These are phyloP conservation scores for Penicillium sp. DNA, from an alignment of 2,329 filamentous ascomycete genomes.

Conservation along the genomic window DNA sequence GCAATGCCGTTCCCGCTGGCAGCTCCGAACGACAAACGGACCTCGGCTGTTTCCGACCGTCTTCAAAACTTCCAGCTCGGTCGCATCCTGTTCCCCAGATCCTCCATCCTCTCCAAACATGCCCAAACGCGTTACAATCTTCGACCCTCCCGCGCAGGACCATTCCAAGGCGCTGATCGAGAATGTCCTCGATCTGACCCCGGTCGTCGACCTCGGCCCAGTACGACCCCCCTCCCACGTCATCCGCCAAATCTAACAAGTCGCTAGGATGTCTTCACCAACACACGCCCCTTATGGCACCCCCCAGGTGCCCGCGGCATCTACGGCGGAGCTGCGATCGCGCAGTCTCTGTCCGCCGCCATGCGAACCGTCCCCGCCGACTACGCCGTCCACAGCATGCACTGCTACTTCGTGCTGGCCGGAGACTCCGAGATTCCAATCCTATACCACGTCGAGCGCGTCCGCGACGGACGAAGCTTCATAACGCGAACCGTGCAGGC, in stretches of 20 bases:
- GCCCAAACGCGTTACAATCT: constrained; percentile 58
- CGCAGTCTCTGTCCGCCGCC: constrained; percentile 84
- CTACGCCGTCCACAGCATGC: constrained; percentile 91
- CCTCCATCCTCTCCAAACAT: constrained; percentile 17
- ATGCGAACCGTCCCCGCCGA: constrained; percentile 79
- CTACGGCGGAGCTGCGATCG: constrained; percentile 90
- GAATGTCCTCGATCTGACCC: constrained; percentile 82
- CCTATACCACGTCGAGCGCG: constrained; percentile 91
- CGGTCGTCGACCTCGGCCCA: constrained; percentile 62
- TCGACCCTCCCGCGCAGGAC: constrained; percentile 74
- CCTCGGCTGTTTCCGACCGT: not conserved
- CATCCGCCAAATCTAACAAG: not conserved
- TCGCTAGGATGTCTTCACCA: constrained; percentile 84
- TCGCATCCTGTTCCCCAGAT: too few species aligned
- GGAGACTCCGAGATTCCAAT: constrained; percentile 83
- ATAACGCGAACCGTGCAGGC: constrained; percentile 96
- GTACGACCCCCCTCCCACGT: constrained; percentile 49
- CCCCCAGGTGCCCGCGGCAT: constrained; percentile 89
- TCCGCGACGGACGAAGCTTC: constrained; percentile 86
- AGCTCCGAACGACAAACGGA: not conserved
- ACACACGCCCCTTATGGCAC: constrained; percentile 88
- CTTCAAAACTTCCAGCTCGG: not conserved
- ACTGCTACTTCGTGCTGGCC: constrained; percentile 97
- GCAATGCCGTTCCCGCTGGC: too few species aligned
- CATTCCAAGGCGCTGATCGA: constrained; percentile 77